phyloP scores from a whole-genome alignment of 768 basidiomycete genomes.

The Hydnomerulius pinastri region DNA sequence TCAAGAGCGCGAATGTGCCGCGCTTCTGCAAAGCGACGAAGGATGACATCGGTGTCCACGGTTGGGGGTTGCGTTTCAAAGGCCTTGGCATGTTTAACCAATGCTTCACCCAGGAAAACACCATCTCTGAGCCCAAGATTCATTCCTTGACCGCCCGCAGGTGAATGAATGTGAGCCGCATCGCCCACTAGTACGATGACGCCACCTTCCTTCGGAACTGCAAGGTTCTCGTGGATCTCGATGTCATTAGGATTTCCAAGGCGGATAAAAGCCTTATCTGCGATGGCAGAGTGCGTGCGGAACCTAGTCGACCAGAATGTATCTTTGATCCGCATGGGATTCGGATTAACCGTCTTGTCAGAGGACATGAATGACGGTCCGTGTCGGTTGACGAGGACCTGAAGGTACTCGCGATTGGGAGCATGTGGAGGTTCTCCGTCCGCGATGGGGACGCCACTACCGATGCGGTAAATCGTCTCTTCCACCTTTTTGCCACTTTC shows the following conservation, averaged over 20 bases:
- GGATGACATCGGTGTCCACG: conserved; percentile 22
- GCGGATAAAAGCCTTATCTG: conserved; percentile 39
- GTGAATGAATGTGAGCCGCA: conserved; percentile 52
- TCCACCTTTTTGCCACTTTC: conserved; percentile 6
- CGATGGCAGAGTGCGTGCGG: conserved; percentile 46
- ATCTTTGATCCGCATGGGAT: conserved; percentile 32
- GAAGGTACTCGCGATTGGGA: conserved; percentile 44
- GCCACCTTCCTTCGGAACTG: conserved; percentile 12
- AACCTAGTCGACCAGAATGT: conserved; percentile 50
- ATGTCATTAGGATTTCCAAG: conserved; percentile 22
- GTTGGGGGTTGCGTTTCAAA: not conserved
- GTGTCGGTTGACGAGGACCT: conserved; percentile 42
- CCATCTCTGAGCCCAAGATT: conserved; percentile 54
- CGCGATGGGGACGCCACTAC: conserved; percentile 37
- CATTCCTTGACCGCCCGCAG: conserved; percentile 56
- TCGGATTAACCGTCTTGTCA: conserved; percentile 35
- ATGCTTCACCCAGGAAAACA: conserved; percentile 42
- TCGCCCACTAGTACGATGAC: conserved; percentile 36
- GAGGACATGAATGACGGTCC: conserved; percentile 38
- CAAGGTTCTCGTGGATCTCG: too few relatives aligned
- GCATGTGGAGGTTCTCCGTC: conserved; percentile 38
- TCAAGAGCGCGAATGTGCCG: not conserved
- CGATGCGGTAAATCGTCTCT: conserved; percentile 44
- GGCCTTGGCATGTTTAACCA: conserved; percentile 35
- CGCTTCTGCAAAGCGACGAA: too few relatives aligned